A percentile compares a stretch with the other conserved stretches of the same genome.
These are phyloP conservation scores for Solanum chaucha DNA, from an alignment of 257 asterid genomes.

Conservation along the genomic window DNA sequence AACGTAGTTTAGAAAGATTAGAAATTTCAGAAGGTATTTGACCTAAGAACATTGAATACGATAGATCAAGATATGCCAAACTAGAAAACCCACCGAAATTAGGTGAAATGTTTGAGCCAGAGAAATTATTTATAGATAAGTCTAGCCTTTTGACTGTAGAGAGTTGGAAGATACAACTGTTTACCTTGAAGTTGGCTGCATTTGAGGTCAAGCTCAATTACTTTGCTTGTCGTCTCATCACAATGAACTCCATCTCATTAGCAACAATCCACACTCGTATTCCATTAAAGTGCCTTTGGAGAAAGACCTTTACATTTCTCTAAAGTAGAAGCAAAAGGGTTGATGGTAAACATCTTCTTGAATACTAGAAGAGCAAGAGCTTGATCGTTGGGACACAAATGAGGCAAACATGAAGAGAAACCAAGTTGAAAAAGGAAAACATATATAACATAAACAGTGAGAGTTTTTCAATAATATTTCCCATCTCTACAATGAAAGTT, in stretches of 20 bases:
- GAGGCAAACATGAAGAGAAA: no score
- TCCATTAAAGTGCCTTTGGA: not conserved
- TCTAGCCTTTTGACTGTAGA: not conserved
- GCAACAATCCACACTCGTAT: not conserved
- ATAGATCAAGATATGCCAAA: constrained; percentile 10
- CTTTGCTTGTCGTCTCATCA: constrained; percentile 1
- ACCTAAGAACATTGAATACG: constrained; percentile 9
- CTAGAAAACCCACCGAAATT: not conserved
- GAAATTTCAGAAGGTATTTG: constrained; percentile 9
- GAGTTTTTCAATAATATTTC: no score
- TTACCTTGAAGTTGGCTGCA: constrained; percentile 13
- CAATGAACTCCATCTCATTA: constrained; percentile 13
- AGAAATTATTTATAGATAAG: constrained; percentile 12
- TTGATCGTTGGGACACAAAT: not conserved
- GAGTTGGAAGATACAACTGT: constrained; percentile 6
- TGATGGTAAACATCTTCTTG: not conserved
- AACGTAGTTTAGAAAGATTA: not conserved
- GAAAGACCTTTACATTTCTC: not conserved
- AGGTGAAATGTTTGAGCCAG: not conserved
- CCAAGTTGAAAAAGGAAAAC: no score
- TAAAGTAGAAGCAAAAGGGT: not conserved
- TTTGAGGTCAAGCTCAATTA: constrained; percentile 6
- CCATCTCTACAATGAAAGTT: no score
- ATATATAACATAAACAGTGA: no score
- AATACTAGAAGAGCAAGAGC: not conserved